These are phyloP conservation scores for Lentinula guzmanii DNA, from an alignment of 768 basidiomycete genomes.

Conservation along the genomic window DNA sequence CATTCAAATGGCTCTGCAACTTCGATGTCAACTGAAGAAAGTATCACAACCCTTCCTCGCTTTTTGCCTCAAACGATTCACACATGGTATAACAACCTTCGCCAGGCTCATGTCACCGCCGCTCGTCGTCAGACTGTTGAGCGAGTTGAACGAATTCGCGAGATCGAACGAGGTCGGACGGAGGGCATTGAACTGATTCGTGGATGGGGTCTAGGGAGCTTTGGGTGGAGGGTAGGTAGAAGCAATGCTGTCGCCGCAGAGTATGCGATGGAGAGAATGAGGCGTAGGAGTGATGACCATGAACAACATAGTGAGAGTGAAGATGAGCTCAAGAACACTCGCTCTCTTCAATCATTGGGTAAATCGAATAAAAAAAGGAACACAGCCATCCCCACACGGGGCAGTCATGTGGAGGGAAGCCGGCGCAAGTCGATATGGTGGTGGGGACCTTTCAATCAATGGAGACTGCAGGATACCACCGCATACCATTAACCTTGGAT, in stretches of 20 bases:
- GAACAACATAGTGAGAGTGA: not conserved
- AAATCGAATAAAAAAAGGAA: not conserved
- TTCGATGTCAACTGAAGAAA: slow-evolving; percentile 10
- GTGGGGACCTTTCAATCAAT: slow-evolving; percentile 73
- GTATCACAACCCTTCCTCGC: slow-evolving; percentile 23
- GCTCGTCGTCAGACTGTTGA: slow-evolving; percentile 68
- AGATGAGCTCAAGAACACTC: not conserved
- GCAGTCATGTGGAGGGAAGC: not conserved
- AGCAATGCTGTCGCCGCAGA: slow-evolving; percentile 11
- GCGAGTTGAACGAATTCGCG: slow-evolving; percentile 58
- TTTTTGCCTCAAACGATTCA: slow-evolving; percentile 37
- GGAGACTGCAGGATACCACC: slow-evolving; percentile 76
- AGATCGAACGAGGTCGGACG: slow-evolving; percentile 37
- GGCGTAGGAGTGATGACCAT: too few relatives aligned
- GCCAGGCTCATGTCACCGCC: slow-evolving; percentile 67
- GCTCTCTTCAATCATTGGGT: not conserved
- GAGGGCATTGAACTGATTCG: slow-evolving; percentile 15
- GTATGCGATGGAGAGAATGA: slow-evolving; percentile 8
- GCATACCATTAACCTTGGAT: slow-evolving; percentile 38
- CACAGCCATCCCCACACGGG: not conserved
- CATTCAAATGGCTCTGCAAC: not conserved
- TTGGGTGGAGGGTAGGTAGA: slow-evolving; percentile 34
- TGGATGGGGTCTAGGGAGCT: slow-evolving; percentile 76
- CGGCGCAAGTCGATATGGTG: slow-evolving; percentile 53
- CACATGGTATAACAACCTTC: slow-evolving; percentile 53